Base-by-base conservation (phyloP, 805 yeast species). In the Yarrowia porcina region DNA sequence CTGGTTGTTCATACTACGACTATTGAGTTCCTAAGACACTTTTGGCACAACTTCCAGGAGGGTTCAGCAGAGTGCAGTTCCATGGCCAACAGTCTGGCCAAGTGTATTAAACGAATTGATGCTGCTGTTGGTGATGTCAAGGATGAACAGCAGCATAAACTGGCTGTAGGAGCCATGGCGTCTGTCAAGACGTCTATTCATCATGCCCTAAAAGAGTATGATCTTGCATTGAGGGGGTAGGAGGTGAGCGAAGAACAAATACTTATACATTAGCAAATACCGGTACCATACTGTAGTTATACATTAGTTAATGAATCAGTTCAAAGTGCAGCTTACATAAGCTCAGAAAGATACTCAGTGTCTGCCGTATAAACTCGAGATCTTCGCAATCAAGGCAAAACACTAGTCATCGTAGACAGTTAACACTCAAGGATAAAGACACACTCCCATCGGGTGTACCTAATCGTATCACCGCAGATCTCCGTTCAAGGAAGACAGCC, bases 1-100 rank as follows among this genome's bases (percentile, higher is more conserved):
- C 25, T 52, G 15, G 59, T 52, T 4, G 61, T 87, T 15, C 92
- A 89, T 70, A 82, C 87, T 0, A 87, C 94, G 0, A 83, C 92
- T 2, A 79, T 86, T 36, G 96, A 88, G 71, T 89, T 88, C 70
- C 73, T 89, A 41, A 82, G 84, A 64, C 96, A 88, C 71, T 89
- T 88, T 71, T 89, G 92, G 88, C 70, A 56, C 28, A 61, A 64
- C 23, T 70, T 67, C 60, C 65, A 63, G 23, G 68, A 70, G 44
- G 72, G 75, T 1, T 74, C 80, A 1, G 72, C 80, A 39, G 80
- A 80, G 57, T 82, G 82, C 0, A 64, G 65, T 1, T 69, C 74
- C 9, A 71, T 84, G 32, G 77, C 79, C 60, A 80, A 77, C 42
- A 81, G 86, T 60, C 69, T 83, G 9, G 70, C 74, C 11, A 84